These are phyloP conservation scores for Rhypophila decipiens DNA, from an alignment of 495 filamentous ascomycete genomes.

Conservation along the genomic window DNA sequence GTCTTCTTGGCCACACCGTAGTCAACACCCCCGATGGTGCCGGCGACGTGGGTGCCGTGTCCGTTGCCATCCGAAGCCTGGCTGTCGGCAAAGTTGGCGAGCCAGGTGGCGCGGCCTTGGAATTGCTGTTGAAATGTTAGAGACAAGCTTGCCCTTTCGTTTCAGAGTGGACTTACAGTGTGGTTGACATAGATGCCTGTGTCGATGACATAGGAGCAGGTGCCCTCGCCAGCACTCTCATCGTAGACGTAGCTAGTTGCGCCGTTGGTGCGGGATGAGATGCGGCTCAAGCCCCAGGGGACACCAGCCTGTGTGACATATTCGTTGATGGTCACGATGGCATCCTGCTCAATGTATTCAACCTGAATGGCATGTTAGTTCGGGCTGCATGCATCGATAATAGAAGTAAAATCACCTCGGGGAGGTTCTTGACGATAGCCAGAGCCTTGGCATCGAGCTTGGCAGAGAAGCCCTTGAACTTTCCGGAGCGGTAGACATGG, in stretches of 20 bases:
- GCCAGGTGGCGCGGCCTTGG: constrained; percentile 45
- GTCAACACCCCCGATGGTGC: constrained; percentile 54
- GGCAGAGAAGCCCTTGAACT: constrained; percentile 40
- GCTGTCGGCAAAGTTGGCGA: constrained; percentile 29
- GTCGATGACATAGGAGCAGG: constrained; percentile 55
- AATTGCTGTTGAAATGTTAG: constrained; percentile 33
- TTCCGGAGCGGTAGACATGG: constrained; percentile 31
- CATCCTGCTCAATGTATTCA: constrained; percentile 31
- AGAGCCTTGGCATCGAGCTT: constrained; percentile 28
- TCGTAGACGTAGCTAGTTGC: constrained; percentile 53
- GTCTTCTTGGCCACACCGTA: constrained; percentile 65
- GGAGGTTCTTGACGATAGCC: constrained; percentile 34
- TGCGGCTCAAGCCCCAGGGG: constrained; percentile 53
- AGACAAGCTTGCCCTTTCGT: neutral
- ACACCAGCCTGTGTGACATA: constrained; percentile 41
- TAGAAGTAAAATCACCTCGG: constrained; percentile 23
- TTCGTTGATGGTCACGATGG: constrained; percentile 36
- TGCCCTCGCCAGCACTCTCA: constrained; percentile 47
- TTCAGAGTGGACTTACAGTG: constrained; percentile 23
- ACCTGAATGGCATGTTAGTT: constrained; percentile 1
- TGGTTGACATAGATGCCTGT: constrained; percentile 53
- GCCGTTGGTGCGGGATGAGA: constrained; percentile 48
- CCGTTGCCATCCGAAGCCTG: constrained; percentile 35
- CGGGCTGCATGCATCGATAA: neutral
- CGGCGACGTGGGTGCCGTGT: constrained; percentile 59